These are phyloP conservation scores for Marasmius fiardii DNA, from an alignment of 1,284 basidiomycete species.

Conservation along the genomic window DNA sequence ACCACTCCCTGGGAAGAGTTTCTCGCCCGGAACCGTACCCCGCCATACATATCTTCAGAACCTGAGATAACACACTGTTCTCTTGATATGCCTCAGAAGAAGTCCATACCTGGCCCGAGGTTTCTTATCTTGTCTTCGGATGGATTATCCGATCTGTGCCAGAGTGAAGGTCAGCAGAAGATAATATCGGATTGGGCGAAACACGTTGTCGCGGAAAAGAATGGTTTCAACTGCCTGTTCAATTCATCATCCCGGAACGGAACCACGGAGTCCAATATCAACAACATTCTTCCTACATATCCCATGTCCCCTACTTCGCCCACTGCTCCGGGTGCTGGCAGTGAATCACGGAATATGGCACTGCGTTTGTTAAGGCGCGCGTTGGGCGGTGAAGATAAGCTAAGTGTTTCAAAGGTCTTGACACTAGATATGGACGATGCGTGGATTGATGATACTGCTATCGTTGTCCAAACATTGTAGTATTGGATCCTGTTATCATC, in stretches of 20 bases:
- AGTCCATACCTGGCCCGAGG: constrained; percentile 26
- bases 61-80: constrained; percentile 59
- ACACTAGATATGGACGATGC: constrained; percentile 63
- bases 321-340: constrained; percentile 8
- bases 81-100: constrained; percentile 13
- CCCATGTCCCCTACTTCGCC: constrained; percentile 6
- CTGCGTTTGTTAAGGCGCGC: constrained; percentile 52
- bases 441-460: constrained; percentile 71
- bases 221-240: neutral
- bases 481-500: neutral
- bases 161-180: constrained; percentile 36
- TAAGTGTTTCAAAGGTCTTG: constrained; percentile 53
- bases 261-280: constrained; percentile 5
- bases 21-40: constrained; percentile 55
- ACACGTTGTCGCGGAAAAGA: constrained; percentile 24
- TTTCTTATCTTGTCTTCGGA: constrained; percentile 66
- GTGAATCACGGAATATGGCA: constrained; percentile 46
- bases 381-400: constrained; percentile 54
- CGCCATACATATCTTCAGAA: constrained; percentile 64
- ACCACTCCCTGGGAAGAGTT: constrained; percentile 64
- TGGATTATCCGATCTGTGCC: constrained; percentile 62
- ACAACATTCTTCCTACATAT: constrained; percentile 14
- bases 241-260: neutral
- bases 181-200: constrained; percentile 49
- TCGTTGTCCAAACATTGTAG: constrained; percentile 59